Base-by-base conservation (phyloP, 257 asterid species). In the Marsdenia floribunda region DNA sequence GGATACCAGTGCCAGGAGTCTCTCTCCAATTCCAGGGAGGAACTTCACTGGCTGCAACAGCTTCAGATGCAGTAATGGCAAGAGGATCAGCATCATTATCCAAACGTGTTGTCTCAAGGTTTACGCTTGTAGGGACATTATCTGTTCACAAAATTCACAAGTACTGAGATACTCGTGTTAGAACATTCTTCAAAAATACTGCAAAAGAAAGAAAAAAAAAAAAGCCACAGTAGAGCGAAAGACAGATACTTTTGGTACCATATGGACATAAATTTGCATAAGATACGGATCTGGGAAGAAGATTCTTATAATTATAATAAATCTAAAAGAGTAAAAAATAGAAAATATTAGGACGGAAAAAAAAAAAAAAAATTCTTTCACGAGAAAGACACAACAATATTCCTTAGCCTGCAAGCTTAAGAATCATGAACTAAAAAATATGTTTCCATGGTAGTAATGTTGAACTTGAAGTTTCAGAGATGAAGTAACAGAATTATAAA, bases 21-120 rank as follows among this genome's bases (percentile, higher is more conserved):
- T 82, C 97, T 82, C 96, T 87, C 98, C 98, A 93, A 71, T 85
- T 91, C 98, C 98, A 93, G 3, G 98, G 97, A 79, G 98, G 91
- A 80, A 79, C 91, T 60, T 94, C 97, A 77, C 87, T 80, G 53
- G 90, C 91, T 71, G 87, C 91, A 80, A 91, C 96, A 65, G 93
- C 93, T 73, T 91, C 97, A 53, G 94, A 89, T 53, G 97, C 88
- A 63, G 96, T 85, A 22, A 90, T 90, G 61, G 97, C 96, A 74
- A 93, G 96, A 75, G 97, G 98, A 73, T 84, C 97, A 37, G 91
- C 97, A 5, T 93, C 97, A n/a, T 88, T 94, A 84, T 93, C 97
- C 83, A 87, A 77, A 44, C 87, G 87, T 14, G 89, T 84, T 12
- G 89, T 83, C 77, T 93, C 98, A 72, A 91, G 78, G 78, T 88